phyloP scores from a whole-genome alignment of 2,329 filamentous ascomycete species.

The Aspergillus quadricinctus region DNA sequence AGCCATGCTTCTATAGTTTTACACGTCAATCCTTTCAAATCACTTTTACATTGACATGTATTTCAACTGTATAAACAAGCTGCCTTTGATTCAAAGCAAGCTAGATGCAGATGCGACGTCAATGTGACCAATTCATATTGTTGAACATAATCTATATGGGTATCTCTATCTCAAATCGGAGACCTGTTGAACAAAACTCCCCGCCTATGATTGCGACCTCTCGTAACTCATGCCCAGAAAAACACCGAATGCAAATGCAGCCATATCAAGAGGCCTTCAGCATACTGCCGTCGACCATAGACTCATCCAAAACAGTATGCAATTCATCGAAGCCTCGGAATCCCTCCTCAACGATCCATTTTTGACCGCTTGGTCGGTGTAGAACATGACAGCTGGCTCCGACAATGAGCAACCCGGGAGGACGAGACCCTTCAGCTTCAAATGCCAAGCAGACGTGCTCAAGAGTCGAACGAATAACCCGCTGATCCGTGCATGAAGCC shows the following conservation, averaged over 20 bases:
- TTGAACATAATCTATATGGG: constrained; percentile 9
- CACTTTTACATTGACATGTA: neutral
- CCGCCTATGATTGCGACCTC: neutral
- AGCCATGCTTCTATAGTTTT: no score
- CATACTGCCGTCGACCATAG: constrained; percentile 8
- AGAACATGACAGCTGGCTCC: constrained; percentile 80
- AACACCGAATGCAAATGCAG: neutral
- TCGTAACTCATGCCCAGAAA: constrained; percentile 5
- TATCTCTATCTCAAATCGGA: constrained; percentile 11
- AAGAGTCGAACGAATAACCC: constrained; percentile 84
- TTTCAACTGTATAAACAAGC: no score
- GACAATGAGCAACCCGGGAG: constrained; percentile 82
- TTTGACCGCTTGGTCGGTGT: constrained; percentile 54
- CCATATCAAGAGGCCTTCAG: constrained; percentile 1
- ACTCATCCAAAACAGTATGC: constrained; percentile 22
- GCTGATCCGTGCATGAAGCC: constrained; percentile 89
- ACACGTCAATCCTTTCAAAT: neutral
- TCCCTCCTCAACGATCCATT: constrained; percentile 84
- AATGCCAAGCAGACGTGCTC: constrained; percentile 75
- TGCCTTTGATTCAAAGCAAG: neutral
- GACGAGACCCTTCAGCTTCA: constrained; percentile 81
- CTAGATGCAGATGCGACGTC: neutral
- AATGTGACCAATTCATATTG: neutral
- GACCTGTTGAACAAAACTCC: neutral
- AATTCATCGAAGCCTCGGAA: constrained; percentile 67